Conservation (phyloP, 306 rosid genomes). For the Ziziphus jujuba region DNA sequence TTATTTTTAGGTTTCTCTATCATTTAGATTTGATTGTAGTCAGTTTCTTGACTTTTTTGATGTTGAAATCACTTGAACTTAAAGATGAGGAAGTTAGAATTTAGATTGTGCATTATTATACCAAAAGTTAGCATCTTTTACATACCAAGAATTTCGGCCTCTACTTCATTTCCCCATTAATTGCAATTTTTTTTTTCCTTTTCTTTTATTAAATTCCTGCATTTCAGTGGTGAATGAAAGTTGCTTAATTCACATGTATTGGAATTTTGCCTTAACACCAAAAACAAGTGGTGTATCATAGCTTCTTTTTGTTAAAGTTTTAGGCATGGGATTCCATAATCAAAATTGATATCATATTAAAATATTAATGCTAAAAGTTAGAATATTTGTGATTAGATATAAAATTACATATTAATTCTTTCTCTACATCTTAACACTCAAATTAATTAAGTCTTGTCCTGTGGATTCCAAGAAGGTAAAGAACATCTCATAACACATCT, state of each 20-base stretch:
- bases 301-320: constrained; percentile 8
- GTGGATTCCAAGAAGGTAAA: neutral
- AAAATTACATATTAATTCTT: neutral
- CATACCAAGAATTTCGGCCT: no score
- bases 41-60: no score
- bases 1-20: no score
- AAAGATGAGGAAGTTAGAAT: no score
- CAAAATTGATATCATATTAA: no score
- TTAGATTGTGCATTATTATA: no score
- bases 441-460: neutral
- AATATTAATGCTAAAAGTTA: neutral
- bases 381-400: neutral
- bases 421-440: neutral
- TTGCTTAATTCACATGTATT: neutral
- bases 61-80: no score
- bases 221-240: constrained; percentile 14
- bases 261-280: constrained; percentile 1
- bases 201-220: neutral
- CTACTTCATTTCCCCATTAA: no score
- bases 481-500: no score
- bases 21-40: no score
- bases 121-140: no score
- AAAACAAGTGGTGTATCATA: constrained; percentile 11
- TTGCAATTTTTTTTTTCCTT: neutral
- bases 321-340: neutral